Percentiles rank a stretch among this genome's conserved stretches.
phyloP scores from a whole-genome alignment of 192 early-diverging fungal genomes.

The Thamnidium elegans region DNA sequence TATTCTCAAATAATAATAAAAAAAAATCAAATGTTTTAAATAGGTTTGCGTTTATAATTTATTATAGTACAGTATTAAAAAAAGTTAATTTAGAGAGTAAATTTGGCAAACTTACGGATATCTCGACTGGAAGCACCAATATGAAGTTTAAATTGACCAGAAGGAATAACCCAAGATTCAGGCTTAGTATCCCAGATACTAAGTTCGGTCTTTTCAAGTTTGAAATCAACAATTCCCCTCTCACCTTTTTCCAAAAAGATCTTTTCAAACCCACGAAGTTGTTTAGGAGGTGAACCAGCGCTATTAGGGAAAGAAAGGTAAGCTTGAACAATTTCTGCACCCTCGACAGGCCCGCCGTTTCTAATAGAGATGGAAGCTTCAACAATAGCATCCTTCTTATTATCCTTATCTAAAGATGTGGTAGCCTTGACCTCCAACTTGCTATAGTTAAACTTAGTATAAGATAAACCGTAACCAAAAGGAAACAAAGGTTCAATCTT shows the following conservation, averaged over 20 bases:
- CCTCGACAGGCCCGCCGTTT: slow-evolving; percentile 27
- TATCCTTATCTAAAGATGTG: not conserved
- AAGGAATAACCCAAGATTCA: slow-evolving; percentile 44
- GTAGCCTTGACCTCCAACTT: slow-evolving; percentile 16
- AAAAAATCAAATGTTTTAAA: too few species aligned
- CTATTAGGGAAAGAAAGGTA: slow-evolving; percentile 39
- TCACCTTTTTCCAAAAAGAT: slow-evolving; percentile 15
- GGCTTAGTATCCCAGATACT: slow-evolving; percentile 39
- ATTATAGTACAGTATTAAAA: too few species aligned
- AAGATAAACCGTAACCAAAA: slow-evolving; percentile 66
- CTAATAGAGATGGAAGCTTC: slow-evolving; percentile 32
- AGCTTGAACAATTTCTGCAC: slow-evolving; percentile 38
- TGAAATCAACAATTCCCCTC: slow-evolving; percentile 36
- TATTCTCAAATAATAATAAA: too few species aligned
- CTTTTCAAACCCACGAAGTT: slow-evolving; percentile 26
- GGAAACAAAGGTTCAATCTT: slow-evolving; percentile 50
- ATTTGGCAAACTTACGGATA: slow-evolving; percentile 29
- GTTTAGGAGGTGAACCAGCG: slow-evolving; percentile 11
- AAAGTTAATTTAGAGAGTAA: slow-evolving; percentile 3
- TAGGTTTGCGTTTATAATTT: too few species aligned
- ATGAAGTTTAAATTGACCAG: slow-evolving; percentile 46
- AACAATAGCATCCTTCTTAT: not conserved
- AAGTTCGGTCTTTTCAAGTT: slow-evolving; percentile 44
- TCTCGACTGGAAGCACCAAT: slow-evolving; percentile 56
- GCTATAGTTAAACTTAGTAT: slow-evolving; percentile 57